phyloP scores from a whole-genome alignment of 164 flowering plant genomes.

The Magnolia changhungtana region DNA sequence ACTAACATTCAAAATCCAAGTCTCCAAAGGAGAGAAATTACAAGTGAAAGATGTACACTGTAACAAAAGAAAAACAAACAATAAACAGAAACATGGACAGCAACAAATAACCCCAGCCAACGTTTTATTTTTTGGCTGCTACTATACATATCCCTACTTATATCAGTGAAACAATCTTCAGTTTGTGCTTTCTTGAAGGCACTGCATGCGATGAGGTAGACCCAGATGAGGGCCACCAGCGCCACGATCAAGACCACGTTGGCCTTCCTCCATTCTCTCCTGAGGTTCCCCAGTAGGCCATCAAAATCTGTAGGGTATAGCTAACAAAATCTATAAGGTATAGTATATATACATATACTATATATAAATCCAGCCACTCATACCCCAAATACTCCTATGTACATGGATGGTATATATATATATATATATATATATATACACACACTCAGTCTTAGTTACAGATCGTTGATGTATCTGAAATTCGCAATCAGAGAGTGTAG shows the following conservation, averaged over 20 bases:
- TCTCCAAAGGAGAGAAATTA: neutral
- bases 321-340: too few relatives aligned
- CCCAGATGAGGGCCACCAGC: slow-evolving; percentile 66
- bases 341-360: too few relatives aligned
- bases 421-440: too few relatives aligned
- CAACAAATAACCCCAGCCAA: too few relatives aligned
- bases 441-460: too few relatives aligned
- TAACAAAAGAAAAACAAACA: neutral
- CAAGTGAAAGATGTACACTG: neutral
- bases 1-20: too few relatives aligned
- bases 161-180: slow-evolving; percentile 66
- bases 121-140: neutral
- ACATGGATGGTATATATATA: too few relatives aligned
- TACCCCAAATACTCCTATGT: too few relatives aligned
- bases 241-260: slow-evolving; percentile 63
- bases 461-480: too few relatives aligned
- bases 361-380: too few relatives aligned
- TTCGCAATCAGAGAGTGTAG: too few relatives aligned
- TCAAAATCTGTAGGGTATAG: slow-evolving; percentile 22
- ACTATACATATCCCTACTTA: slow-evolving; percentile 44
- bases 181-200: slow-evolving; percentile 90
- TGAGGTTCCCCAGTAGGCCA: slow-evolving; percentile 75
- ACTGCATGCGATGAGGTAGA: slow-evolving; percentile 82
- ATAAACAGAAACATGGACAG: neutral
- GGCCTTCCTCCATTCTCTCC: slow-evolving; percentile 85